Evolutionary conservation across 1,139 yeast species (phyloP).

Genomic region (Debaryomyces sp.): DNA sequence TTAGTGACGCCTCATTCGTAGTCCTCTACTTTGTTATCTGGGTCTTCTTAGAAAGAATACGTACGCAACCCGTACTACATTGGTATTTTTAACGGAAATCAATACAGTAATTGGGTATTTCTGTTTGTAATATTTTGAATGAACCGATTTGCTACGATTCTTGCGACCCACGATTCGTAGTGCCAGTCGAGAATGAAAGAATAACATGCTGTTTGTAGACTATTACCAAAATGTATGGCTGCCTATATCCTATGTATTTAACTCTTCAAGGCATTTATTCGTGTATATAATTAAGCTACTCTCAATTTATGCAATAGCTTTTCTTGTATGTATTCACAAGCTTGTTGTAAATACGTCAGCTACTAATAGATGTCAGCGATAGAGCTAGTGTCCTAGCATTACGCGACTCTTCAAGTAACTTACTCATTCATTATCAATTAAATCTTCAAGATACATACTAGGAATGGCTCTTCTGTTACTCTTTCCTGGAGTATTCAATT

Average conservation of each 20-base stretch:
- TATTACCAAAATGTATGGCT: background rate
- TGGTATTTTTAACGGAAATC: too few species aligned
- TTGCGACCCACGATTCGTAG: too few species aligned
- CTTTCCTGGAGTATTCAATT: constrained; percentile 11
- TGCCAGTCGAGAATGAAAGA: too few species aligned
- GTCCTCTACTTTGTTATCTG: too few species aligned
- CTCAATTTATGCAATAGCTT: background rate
- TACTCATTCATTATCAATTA: constrained; percentile 40
- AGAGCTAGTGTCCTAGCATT: background rate
- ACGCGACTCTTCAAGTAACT: background rate
- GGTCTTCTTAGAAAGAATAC: too few species aligned
- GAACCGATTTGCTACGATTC: too few species aligned
- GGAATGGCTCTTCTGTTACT: constrained; percentile 47
- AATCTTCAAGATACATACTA: constrained; percentile 58
- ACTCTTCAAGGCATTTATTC: background rate
- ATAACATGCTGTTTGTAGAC: too few species aligned
- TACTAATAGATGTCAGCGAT: background rate
- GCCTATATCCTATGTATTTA: background rate
- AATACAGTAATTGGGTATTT: too few species aligned
- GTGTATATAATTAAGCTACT: constrained; percentile 1
- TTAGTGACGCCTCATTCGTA: too few species aligned
- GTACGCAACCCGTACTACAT: too few species aligned
- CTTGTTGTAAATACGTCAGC: background rate
- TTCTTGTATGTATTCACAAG: background rate
- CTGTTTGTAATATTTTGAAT: too few species aligned